Evolutionary conservation across 176 grass and related monocot genomes (phyloP).

Genomic region (Dactylis glomerata): DNA sequence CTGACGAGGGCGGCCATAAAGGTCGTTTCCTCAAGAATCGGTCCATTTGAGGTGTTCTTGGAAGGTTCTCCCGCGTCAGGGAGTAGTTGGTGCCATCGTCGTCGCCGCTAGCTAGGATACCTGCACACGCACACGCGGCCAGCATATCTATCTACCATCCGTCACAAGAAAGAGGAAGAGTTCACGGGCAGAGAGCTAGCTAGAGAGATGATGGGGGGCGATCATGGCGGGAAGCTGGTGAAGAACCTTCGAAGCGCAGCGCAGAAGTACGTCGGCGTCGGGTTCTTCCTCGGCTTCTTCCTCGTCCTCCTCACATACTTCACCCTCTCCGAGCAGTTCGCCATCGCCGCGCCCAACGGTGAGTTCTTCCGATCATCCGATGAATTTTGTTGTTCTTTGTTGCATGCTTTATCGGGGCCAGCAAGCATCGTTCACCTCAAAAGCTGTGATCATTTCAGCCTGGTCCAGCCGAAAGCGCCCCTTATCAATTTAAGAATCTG

Average conservation of each 20-base stretch:
- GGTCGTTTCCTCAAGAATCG: conserved; percentile 18
- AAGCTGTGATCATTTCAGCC: not conserved
- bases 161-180: not conserved
- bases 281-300: conserved; percentile 79
- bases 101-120: not conserved
- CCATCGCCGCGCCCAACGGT: conserved; percentile 71
- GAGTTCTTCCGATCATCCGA: not conserved
- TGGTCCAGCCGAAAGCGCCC: not conserved
- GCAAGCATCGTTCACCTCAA: not conserved
- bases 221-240: conserved; percentile 47
- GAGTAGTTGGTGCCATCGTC: conserved; percentile 32
- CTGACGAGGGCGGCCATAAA: conserved; percentile 16
- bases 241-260: conserved; percentile 49
- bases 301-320: conserved; percentile 72
- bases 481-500: not conserved
- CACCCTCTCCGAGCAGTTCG: conserved; percentile 64
- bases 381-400: not conserved
- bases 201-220: conserved; percentile 43
- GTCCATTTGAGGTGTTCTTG: conserved; percentile 43
- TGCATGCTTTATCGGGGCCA: not conserved
- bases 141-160: conserved; percentile 30
- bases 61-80: conserved; percentile 47
- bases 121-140: not conserved
- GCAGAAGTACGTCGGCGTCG: conserved; percentile 54
- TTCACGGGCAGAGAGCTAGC: not conserved